phyloP scores from a whole-genome alignment of 192 early-diverging fungal genomes.

The Linnemannia hyalina region DNA sequence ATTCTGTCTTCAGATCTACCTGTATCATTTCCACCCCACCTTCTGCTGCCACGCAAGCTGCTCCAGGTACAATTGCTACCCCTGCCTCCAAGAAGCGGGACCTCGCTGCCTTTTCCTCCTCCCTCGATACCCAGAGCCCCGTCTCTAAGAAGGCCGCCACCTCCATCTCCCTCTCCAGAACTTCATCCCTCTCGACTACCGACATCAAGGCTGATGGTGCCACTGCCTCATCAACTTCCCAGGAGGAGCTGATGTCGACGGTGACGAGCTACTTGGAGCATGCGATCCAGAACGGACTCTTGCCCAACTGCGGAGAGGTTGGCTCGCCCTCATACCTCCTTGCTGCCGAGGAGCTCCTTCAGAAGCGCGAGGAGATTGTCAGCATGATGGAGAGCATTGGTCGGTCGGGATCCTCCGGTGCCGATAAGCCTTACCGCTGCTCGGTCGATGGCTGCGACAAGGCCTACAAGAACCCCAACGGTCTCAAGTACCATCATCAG shows the following conservation, averaged over 20 bases:
- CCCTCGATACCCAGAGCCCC: slow-evolving; percentile 46
- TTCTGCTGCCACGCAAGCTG: not conserved
- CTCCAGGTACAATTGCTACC: not conserved
- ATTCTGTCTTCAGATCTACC: slow-evolving; percentile 30
- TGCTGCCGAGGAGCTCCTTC: slow-evolving; percentile 45
- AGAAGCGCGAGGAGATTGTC: slow-evolving; percentile 57
- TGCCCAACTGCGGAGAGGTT: slow-evolving; percentile 48
- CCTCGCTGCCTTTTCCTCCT: slow-evolving; percentile 36
- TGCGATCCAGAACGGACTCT: slow-evolving; percentile 38
- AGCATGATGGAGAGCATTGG: slow-evolving; percentile 58
- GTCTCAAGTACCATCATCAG: slow-evolving; percentile 96
- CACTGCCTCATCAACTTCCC: not conserved
- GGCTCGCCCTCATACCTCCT: slow-evolving; percentile 34
- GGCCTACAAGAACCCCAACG: slow-evolving; percentile 98
- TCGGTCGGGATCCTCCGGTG: slow-evolving; percentile 20
- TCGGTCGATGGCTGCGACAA: slow-evolving; percentile 87
- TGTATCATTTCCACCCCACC: too few relatives aligned
- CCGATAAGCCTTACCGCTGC: slow-evolving; percentile 89
- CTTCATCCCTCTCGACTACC: slow-evolving; percentile 11
- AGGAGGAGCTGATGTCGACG: slow-evolving; percentile 40
- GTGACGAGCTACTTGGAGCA: slow-evolving; percentile 55
- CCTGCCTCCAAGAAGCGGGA: slow-evolving; percentile 41
- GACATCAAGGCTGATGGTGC: slow-evolving; percentile 13
- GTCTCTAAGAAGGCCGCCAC: slow-evolving; percentile 26
- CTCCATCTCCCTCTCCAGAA: not conserved